phyloP scores from a whole-genome alignment of 2,329 filamentous ascomycete species.

The Curvularia eragrostidis region DNA sequence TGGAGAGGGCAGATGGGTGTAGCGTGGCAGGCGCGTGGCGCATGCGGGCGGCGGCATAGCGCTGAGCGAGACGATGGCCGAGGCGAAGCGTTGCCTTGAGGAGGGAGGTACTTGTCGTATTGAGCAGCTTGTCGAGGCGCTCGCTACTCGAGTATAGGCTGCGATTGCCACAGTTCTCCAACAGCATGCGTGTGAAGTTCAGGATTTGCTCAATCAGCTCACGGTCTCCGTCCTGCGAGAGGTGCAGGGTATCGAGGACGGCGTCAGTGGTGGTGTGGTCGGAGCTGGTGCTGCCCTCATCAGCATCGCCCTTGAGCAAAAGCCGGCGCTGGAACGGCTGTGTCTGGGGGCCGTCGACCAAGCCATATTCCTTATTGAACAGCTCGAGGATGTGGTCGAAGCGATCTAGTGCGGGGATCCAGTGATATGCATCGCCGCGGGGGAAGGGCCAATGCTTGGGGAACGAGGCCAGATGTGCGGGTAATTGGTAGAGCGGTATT shows the following conservation, averaged over 20 bases:
- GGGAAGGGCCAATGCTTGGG: constrained; percentile 94
- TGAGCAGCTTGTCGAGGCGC: constrained; percentile 85
- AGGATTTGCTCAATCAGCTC: constrained; percentile 80
- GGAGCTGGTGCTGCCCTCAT: constrained; percentile 46
- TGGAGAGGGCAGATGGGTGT: constrained; percentile 75
- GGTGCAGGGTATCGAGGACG: constrained; percentile 62
- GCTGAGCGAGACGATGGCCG: constrained; percentile 83
- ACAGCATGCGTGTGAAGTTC: constrained; percentile 82
- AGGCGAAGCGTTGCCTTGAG: constrained; percentile 81
- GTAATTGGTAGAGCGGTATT: constrained; percentile 76
- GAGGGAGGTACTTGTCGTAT: constrained; percentile 82
- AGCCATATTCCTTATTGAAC: constrained; percentile 79
- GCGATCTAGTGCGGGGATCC: constrained; percentile 92
- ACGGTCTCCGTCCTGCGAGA: constrained; percentile 77
- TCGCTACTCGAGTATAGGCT: constrained; percentile 95
- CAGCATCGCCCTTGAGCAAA: constrained; percentile 65
- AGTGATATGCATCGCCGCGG: constrained; percentile 94
- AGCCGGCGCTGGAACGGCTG: constrained; percentile 74
- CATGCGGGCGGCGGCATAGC: constrained; percentile 89
- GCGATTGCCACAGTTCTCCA: constrained; percentile 95
- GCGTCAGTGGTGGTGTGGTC: constrained; percentile 57
- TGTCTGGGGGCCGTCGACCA: constrained; percentile 80
- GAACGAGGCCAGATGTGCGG: constrained; percentile 77
- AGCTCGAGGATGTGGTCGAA: constrained; percentile 88
- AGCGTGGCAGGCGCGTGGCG: constrained; percentile 70